These are phyloP conservation scores for Lolium perenne DNA, from an alignment of 176 grass and related monocot genomes.

Conservation along the genomic window DNA sequence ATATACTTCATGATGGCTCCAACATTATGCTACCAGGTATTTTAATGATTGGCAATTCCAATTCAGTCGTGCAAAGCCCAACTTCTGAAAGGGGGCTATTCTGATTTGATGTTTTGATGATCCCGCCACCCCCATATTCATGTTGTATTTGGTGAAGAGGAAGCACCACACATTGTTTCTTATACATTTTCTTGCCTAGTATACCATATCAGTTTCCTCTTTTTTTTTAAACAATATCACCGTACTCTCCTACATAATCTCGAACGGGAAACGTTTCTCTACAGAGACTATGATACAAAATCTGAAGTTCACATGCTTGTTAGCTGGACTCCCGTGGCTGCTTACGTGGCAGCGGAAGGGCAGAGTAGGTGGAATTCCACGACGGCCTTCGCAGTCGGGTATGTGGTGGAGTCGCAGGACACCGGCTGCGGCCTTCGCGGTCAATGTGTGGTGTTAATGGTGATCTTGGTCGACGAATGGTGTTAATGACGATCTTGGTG, in stretches of 20 bases:
- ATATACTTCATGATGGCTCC: conserved; percentile 94
- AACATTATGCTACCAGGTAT: conserved; percentile 95
- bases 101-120: conserved; percentile 19
- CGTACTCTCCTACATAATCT: not conserved
- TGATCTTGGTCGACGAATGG: too few relatives aligned
- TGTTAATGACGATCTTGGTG: too few relatives aligned
- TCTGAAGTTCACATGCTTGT: not conserved
- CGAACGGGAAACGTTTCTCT: not conserved
- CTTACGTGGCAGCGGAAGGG: too few relatives aligned
- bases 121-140: not conserved
- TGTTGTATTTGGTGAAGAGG: conserved; percentile 10
- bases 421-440: too few relatives aligned
- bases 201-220: not conserved
- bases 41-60: conserved; percentile 24
- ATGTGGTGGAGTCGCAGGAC: too few relatives aligned
- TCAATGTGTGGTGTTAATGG: too few relatives aligned
- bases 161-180: not conserved
- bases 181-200: not conserved
- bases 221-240: not conserved
- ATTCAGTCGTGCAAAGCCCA: not conserved
- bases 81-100: not conserved
- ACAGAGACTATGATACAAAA: not conserved
- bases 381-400: too few relatives aligned
- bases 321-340: not conserved
- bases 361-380: too few relatives aligned